A percentile compares a stretch with the other conserved stretches of the same genome.
Conservation (phyloP, 768 basidiomycete genomes). For the Mycena indigotica region DNA sequence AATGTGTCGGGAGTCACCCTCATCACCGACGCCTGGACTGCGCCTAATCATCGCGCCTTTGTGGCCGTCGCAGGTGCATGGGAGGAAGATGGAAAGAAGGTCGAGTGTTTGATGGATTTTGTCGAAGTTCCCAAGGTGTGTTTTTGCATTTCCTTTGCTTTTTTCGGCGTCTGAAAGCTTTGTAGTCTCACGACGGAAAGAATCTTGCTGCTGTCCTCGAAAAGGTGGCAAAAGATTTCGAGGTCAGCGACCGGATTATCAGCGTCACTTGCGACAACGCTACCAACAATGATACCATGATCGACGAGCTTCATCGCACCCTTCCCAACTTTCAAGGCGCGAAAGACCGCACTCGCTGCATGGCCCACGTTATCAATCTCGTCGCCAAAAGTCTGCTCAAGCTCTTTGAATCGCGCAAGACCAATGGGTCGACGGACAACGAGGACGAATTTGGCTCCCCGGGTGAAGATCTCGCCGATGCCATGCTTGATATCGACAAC, state of each 20-base stretch:
- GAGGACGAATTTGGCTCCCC: not conserved
- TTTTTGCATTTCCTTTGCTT: no score
- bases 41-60: slow-evolving; percentile 29
- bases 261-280: slow-evolving; percentile 31
- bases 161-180: no score
- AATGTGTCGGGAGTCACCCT: not conserved
- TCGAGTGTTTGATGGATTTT: slow-evolving; percentile 28
- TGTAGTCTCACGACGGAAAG: slow-evolving; percentile 24
- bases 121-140: slow-evolving; percentile 29
- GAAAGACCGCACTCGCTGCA: slow-evolving; percentile 23
- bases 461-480: not conserved
- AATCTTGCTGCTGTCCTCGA: slow-evolving; percentile 23
- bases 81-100: slow-evolving; percentile 21
- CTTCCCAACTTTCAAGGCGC: slow-evolving; percentile 14
- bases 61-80: slow-evolving; percentile 28
- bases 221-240: slow-evolving; percentile 25
- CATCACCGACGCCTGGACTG: slow-evolving; percentile 8
- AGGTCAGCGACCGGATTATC: slow-evolving; percentile 23
- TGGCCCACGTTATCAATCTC: slow-evolving; percentile 31
- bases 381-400: slow-evolving; percentile 26
- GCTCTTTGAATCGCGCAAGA: slow-evolving; percentile 22
- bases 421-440: slow-evolving; percentile 3
- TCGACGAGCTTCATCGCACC: slow-evolving; percentile 9
- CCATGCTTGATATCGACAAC: slow-evolving; percentile 3
- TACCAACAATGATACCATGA: slow-evolving; percentile 29